A percentile compares a stretch with the other conserved stretches of the same genome.
These are phyloP conservation scores for Penicillium fimorum DNA, from an alignment of 495 filamentous ascomycete species.

Conservation along the genomic window DNA sequence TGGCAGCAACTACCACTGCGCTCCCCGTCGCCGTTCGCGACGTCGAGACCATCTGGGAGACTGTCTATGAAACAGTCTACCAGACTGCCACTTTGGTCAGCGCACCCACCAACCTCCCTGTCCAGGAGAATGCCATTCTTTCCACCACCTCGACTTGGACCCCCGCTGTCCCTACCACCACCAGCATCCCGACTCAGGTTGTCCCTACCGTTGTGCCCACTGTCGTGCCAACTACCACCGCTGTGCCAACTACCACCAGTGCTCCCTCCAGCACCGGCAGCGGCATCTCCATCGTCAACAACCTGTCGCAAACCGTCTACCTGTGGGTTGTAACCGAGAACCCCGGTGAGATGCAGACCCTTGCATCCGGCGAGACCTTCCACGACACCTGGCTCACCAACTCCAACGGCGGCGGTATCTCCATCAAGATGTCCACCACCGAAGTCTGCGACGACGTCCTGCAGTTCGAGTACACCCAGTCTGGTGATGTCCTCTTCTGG, in stretches of 20 bases:
- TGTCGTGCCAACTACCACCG: constrained; percentile 10
- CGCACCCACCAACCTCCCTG: neutral
- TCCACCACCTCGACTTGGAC: neutral
- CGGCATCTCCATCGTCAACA: constrained; percentile 39
- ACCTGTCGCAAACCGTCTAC: constrained; percentile 34
- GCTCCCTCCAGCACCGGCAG: constrained; percentile 15
- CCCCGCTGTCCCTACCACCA: constrained; percentile 3
- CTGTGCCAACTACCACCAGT: neutral
- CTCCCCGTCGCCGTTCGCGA: constrained; percentile 6
- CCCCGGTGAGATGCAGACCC: constrained; percentile 26
- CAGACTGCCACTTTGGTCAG: neutral
- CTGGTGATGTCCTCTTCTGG: constrained; percentile 42
- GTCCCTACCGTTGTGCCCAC: neutral
- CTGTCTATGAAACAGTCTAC: constrained; percentile 12
- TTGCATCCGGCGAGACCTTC: constrained; percentile 27
- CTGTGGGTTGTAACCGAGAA: constrained; percentile 35
- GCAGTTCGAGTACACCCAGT: constrained; percentile 48
- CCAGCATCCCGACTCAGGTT: neutral
- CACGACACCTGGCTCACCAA: constrained; percentile 36
- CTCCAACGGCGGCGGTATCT: constrained; percentile 41
- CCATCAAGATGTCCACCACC: constrained; percentile 42
- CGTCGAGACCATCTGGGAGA: constrained; percentile 6
- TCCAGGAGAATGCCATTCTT: constrained; percentile 7
- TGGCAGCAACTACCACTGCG: constrained; percentile 6
- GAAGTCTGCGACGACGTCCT: constrained; percentile 27